Evolutionary conservation across 2,329 filamentous ascomycete species (phyloP).

Genomic region (Fusarium brachygibbosum): DNA sequence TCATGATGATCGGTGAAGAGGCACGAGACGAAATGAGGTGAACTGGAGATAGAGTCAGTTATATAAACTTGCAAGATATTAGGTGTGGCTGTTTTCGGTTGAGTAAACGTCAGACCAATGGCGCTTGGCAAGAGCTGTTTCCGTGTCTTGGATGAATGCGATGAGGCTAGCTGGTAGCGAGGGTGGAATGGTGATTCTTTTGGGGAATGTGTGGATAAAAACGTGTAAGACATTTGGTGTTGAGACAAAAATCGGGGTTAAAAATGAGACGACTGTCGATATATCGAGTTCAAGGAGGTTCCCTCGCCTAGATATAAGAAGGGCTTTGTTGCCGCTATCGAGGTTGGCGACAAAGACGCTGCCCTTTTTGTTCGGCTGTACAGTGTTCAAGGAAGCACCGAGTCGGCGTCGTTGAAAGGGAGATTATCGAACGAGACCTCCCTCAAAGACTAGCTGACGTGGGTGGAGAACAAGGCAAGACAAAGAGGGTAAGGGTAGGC

Average conservation of each 20-base stretch:
- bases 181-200: conserved; percentile 43
- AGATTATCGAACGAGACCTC: conserved; percentile 28
- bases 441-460: conserved; percentile 26
- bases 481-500: conserved; percentile 25
- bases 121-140: conserved; percentile 41
- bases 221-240: conserved; percentile 44
- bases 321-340: conserved; percentile 14
- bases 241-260: conserved; percentile 29
- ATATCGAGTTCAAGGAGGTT: conserved; percentile 9
- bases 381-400: conserved; percentile 19
- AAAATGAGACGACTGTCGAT: conserved; percentile 17
- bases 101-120: conserved; percentile 28
- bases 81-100: conserved; percentile 38
- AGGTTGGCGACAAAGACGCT: conserved; percentile 7
- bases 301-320: conserved; percentile 7
- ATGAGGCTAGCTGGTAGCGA: conserved; percentile 31
- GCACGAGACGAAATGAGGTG: conserved; percentile 23
- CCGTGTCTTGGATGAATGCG: conserved; percentile 34
- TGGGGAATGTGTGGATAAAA: conserved; percentile 41
- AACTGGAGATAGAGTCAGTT: conserved; percentile 44
- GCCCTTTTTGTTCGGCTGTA: conserved; percentile 10
- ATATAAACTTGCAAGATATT: conserved; percentile 34
- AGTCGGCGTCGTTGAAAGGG: conserved; percentile 29
- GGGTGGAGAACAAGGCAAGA: conserved; percentile 38
- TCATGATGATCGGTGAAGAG: conserved; percentile 59